A percentile compares a stretch with the other conserved stretches of the same genome.
Evolutionary conservation across 2,329 filamentous ascomycete genomes (phyloP).

Genomic region (Cephalotrichum gorgonifer): DNA sequence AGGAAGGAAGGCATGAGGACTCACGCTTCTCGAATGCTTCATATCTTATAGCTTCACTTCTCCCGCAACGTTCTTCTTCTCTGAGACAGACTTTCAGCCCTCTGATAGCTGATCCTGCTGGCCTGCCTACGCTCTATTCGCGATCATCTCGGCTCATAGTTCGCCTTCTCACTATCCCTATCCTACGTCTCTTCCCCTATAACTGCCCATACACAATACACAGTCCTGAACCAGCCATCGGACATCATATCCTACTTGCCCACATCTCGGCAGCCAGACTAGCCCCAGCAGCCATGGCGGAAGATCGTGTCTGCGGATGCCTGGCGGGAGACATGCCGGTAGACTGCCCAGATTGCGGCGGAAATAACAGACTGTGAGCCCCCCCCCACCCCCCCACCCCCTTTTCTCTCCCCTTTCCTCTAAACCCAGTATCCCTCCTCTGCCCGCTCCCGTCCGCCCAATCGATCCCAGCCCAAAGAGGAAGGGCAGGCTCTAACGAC

Average conservation of each 20-base stretch:
- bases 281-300: neutral
- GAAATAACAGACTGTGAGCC: neutral
- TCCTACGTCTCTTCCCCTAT: neutral
- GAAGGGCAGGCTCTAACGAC: too few species aligned
- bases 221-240: neutral
- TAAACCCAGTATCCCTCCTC: neutral
- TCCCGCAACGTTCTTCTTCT: neutral
- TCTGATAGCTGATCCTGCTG: neutral
- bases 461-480: too few species aligned
- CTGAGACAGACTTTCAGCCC: neutral
- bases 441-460: too few species aligned
- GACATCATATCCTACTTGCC: too few species aligned
- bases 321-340: neutral
- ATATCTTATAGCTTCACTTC: neutral
- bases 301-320: constrained; percentile 1
- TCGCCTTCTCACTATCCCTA: neutral
- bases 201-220: neutral
- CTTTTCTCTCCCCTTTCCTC: neutral
- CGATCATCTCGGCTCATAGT: too few species aligned
- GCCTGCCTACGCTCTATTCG: too few species aligned
- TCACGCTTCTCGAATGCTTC: neutral
- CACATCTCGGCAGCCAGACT: neutral
- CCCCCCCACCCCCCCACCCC: neutral
- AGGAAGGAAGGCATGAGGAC: neutral
- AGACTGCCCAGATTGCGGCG: neutral